phyloP scores from a whole-genome alignment of 257 asterid species.

The Apocynum venetum region DNA sequence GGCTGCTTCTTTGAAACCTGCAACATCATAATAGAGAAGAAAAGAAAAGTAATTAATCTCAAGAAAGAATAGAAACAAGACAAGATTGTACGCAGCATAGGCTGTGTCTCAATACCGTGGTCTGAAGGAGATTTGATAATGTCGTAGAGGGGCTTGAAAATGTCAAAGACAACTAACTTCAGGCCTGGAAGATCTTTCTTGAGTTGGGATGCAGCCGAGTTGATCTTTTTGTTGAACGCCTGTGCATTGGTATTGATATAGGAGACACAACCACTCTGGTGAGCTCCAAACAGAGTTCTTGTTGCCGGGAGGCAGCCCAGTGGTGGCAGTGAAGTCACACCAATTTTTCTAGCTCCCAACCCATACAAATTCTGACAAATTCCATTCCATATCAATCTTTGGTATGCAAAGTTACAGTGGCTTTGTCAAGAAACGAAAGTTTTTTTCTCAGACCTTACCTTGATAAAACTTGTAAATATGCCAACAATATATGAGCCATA shows the following conservation, averaged over 20 bases:
- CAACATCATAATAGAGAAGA: background rate
- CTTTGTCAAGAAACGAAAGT: background rate
- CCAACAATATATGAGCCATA: conserved; percentile 63
- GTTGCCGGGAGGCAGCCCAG: conserved; percentile 86
- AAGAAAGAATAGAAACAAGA: background rate
- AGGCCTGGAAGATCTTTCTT: conserved; percentile 62
- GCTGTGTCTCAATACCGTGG: conserved; percentile 34
- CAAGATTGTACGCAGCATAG: background rate
- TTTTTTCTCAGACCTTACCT: conserved; percentile 30
- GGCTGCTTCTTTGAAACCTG: conserved; percentile 72
- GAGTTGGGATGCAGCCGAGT: conserved; percentile 59
- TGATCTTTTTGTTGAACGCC: conserved; percentile 67
- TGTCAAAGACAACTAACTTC: conserved; percentile 68
- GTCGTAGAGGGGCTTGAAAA: conserved; percentile 74
- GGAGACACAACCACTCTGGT: conserved; percentile 68
- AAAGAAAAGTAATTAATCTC: background rate
- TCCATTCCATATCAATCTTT: background rate
- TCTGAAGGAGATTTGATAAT: conserved; percentile 51
- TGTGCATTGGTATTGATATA: conserved; percentile 69
- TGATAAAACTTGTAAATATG: conserved; percentile 50
- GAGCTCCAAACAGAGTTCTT: conserved; percentile 73
- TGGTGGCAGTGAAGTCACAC: conserved; percentile 93
- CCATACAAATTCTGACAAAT: conserved; percentile 52
- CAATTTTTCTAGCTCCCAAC: conserved; percentile 81
- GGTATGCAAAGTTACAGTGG: background rate